A percentile compares a stretch with the other conserved stretches of the same genome.
Conservation (phyloP, 1,284 basidiomycete genomes). For the Anthracocystis walkeri region DNA sequence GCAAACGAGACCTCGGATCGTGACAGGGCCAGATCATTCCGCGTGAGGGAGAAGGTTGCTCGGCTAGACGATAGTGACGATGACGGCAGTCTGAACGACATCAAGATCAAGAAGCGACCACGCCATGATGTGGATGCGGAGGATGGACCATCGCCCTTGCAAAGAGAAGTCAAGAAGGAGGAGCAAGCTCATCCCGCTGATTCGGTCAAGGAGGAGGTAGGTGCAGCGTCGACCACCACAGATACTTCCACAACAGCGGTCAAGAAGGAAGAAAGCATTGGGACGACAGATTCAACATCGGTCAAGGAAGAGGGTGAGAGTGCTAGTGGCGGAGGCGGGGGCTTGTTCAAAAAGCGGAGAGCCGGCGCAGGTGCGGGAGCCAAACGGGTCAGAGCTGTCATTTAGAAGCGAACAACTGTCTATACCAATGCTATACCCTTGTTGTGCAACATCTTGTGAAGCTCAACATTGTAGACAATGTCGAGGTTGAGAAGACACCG, state of each 20-base stretch:
- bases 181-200: neutral
- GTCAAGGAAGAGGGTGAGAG: conserved; percentile 10
- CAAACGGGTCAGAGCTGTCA: conserved; percentile 55
- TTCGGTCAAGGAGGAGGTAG: conserved; percentile 11
- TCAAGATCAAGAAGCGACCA: conserved; percentile 57
- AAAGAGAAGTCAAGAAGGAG: conserved; percentile 17
- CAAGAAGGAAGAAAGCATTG: conserved; percentile 1
- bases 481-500: no score
- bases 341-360: conserved; percentile 59
- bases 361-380: conserved; percentile 59
- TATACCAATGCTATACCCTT: conserved; percentile 1
- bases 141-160: neutral
- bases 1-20: conserved; percentile 30
- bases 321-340: conserved; percentile 14
- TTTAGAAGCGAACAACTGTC: conserved; percentile 18
- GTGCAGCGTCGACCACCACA: neutral
- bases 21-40: conserved; percentile 51
- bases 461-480: no score
- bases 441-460: no score
- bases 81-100: conserved; percentile 26
- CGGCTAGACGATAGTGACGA: conserved; percentile 40
- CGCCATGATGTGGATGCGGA: conserved; percentile 2
- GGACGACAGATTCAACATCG: neutral
- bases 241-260: neutral
- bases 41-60: conserved; percentile 48